phyloP scores from a whole-genome alignment of 2,329 filamentous ascomycete species.

The Annulohypoxylon truncatum region DNA sequence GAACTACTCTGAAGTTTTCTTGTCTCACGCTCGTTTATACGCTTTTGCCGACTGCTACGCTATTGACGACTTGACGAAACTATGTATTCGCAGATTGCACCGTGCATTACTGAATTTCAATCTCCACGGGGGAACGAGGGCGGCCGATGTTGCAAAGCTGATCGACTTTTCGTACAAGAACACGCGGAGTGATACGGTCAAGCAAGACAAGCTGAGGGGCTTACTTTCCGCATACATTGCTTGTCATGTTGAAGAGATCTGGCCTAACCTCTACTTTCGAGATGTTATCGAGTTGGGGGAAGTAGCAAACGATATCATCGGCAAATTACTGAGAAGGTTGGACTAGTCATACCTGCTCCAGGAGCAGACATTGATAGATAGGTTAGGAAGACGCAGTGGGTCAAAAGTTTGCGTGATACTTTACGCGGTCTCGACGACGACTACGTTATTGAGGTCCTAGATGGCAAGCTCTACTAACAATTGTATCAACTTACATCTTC shows the following conservation, averaged over 20 bases:
- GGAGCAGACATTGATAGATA: too few relatives aligned
- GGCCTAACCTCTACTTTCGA: slow-evolving; percentile 29
- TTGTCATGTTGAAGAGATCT: slow-evolving; percentile 32
- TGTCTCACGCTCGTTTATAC: slow-evolving; percentile 55
- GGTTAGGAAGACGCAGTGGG: too few relatives aligned
- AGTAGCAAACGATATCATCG: slow-evolving; percentile 27
- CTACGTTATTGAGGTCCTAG: neutral
- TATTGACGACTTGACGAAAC: slow-evolving; percentile 49
- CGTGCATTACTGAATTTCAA: slow-evolving; percentile 47
- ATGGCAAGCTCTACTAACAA: neutral
- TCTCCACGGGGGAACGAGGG: slow-evolving; percentile 44
- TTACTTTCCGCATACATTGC: slow-evolving; percentile 32
- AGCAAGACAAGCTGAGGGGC: slow-evolving; percentile 24
- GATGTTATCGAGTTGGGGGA: slow-evolving; percentile 30
- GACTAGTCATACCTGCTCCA: neutral
- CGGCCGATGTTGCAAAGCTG: slow-evolving; percentile 49
- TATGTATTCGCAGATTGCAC: slow-evolving; percentile 51
- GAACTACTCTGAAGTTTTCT: slow-evolving; percentile 48
- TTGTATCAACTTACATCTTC: neutral
- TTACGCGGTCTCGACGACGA: neutral
- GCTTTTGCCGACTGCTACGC: slow-evolving; percentile 55
- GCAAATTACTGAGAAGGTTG: slow-evolving; percentile 21
- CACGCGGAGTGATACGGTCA: slow-evolving; percentile 36
- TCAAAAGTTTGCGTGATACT: too few relatives aligned
- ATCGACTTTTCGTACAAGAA: slow-evolving; percentile 53